These are phyloP conservation scores for Parachaetomium inaequale DNA, from an alignment of 495 filamentous ascomycete species.

Conservation along the genomic window DNA sequence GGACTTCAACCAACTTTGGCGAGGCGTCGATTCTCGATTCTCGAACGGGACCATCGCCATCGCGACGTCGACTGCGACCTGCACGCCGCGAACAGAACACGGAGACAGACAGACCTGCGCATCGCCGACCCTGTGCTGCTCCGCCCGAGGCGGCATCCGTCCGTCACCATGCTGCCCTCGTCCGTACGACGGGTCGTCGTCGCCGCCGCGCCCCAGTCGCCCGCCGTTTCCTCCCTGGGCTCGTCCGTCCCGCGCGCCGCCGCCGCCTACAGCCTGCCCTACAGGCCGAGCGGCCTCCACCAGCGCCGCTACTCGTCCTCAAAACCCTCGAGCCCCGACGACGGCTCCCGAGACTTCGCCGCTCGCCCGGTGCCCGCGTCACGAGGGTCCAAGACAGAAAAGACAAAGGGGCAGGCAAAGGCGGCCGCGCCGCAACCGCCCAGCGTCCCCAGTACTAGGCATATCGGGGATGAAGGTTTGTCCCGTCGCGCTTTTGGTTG, in stretches of 20 bases:
- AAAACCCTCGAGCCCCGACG: constrained; percentile 54
- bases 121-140: neutral
- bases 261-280: constrained; percentile 35
- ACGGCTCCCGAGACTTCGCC: constrained; percentile 46
- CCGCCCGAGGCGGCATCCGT: constrained; percentile 22
- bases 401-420: constrained; percentile 46
- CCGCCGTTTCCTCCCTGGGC: constrained; percentile 37
- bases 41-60: constrained; percentile 11
- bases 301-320: constrained; percentile 56
- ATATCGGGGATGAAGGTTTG: constrained; percentile 70
- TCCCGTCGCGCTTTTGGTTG: constrained; percentile 12
- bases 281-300: constrained; percentile 34
- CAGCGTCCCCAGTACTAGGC: constrained; percentile 79
- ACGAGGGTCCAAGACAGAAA: constrained; percentile 41
- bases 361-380: constrained; percentile 42
- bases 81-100: neutral
- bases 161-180: constrained; percentile 46
- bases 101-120: neutral
- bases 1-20: constrained; percentile 27
- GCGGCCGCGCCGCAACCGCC: constrained; percentile 54
- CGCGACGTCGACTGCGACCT: constrained; percentile 4
- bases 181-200: constrained; percentile 49
- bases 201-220: constrained; percentile 41
- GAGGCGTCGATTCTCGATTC: constrained; percentile 5
- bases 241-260: constrained; percentile 36